Evolutionary conservation across 2,329 filamentous ascomycete genomes (phyloP).

Genomic region (Blastomyces parvus): DNA sequence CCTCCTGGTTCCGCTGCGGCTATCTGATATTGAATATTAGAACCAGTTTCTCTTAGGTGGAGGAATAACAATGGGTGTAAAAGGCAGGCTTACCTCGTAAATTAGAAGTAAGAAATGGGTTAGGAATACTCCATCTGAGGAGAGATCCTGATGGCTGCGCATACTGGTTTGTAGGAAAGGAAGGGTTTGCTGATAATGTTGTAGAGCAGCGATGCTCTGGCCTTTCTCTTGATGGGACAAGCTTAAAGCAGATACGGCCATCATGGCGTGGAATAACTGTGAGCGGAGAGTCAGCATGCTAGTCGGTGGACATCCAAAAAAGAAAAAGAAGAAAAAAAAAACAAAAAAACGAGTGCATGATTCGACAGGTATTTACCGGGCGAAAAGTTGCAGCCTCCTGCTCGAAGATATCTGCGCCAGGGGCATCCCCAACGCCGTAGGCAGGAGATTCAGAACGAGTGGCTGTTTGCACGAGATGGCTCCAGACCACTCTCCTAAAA

Average conservation of each 20-base stretch:
- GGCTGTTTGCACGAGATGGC: constrained; percentile 30
- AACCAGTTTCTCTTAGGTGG: background rate
- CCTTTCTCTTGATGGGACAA: constrained; percentile 39
- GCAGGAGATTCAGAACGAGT: constrained; percentile 17
- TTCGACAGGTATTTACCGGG: constrained; percentile 34
- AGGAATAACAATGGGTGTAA: background rate
- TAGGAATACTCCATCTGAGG: constrained; percentile 48
- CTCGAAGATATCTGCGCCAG: constrained; percentile 38
- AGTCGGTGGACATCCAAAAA: background rate
- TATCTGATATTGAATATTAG: constrained; percentile 26
- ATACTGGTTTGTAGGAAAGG: constrained; percentile 39
- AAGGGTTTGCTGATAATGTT: constrained; percentile 48
- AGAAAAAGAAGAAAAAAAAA: background rate
- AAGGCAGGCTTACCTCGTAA: constrained; percentile 40
- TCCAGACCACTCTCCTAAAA: constrained; percentile 35
- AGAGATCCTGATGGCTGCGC: constrained; percentile 41
- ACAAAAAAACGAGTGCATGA: background rate
- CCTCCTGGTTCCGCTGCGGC: constrained; percentile 38
- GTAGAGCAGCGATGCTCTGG: constrained; percentile 41
- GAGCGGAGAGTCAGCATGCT: background rate
- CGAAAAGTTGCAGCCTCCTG: constrained; percentile 41
- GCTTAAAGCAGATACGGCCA: constrained; percentile 48
- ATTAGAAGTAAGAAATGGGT: constrained; percentile 49
- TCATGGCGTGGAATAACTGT: constrained; percentile 49
- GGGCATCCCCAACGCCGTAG: constrained; percentile 18